These are phyloP conservation scores for Phyllosticta paracitricarpa DNA, from an alignment of 2,329 filamentous ascomycete species.

Conservation along the genomic window DNA sequence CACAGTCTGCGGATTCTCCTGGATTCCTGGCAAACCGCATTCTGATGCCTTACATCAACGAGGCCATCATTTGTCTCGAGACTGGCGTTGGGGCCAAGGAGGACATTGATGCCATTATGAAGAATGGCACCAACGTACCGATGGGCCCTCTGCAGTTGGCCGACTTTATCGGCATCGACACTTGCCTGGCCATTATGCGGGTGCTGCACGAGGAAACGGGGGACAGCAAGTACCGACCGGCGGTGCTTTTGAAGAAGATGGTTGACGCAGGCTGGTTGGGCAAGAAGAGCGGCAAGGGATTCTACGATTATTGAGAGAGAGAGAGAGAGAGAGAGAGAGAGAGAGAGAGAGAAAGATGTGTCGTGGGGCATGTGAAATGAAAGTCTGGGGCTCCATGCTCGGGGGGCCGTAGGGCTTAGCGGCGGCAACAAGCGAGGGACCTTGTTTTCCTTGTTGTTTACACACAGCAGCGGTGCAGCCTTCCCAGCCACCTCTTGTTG, in stretches of 20 bases:
- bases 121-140: slow-evolving; percentile 95
- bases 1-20: slow-evolving; percentile 77
- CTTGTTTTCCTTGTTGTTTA: background rate
- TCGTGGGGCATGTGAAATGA: slow-evolving; percentile 3
- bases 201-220: slow-evolving; percentile 85
- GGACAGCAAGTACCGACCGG: slow-evolving; percentile 90
- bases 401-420: slow-evolving; percentile 7
- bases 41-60: slow-evolving; percentile 98
- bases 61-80: slow-evolving; percentile 91
- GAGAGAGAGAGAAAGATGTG: background rate
- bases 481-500: slow-evolving; percentile 1
- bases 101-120: slow-evolving; percentile 97
- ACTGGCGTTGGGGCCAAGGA: slow-evolving; percentile 82
- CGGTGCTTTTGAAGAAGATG: slow-evolving; percentile 83
- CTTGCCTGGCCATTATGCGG: slow-evolving; percentile 93
- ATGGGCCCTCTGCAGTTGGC: slow-evolving; percentile 93
- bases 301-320: slow-evolving; percentile 62
- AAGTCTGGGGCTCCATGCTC: background rate
- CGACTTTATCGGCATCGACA: slow-evolving; percentile 96
- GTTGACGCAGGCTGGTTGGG: slow-evolving; percentile 96
- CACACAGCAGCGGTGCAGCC: background rate
- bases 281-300: slow-evolving; percentile 94
- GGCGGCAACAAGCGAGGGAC: slow-evolving; percentile 7
- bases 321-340: background rate
- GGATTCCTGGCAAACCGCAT: slow-evolving; percentile 96